Base-by-base conservation (phyloP, 23 red algal species). In the Pyropia yezoensis region DNA sequence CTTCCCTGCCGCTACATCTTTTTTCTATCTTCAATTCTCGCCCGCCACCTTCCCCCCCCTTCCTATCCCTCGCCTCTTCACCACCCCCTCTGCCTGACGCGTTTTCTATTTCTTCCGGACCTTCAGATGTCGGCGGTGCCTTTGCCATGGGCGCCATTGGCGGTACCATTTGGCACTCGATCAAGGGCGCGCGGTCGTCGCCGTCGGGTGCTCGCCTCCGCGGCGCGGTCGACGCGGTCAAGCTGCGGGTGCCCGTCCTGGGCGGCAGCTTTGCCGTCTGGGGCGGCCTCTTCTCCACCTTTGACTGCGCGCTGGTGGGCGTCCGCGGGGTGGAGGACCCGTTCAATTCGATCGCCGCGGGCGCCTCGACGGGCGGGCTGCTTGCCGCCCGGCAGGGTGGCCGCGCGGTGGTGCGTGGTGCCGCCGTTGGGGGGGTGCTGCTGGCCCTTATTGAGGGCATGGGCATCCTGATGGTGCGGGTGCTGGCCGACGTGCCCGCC, bases 221-320 rank as follows among this genome's bases (percentile, higher is more conserved):
- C 22, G 94, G 94, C 71, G 85, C 84, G 18, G 65, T 98, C 39
- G 94, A 98, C 64, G 81, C 80, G 26, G 94, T 98, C 2, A 98
- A 98, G 54, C 69, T 98, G 18, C 68, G 81, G 1, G 87, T 82
- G 33, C 94, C 94, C 6, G 80, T 71, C 1, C 80, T 98, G 13
- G 94, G 94, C 18, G 85, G 85, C 33, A 88, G 78, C 55, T 98
- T 98, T 91, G 94, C 94, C 21, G 94, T 98, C 21, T 98, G 94
- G 94, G 94, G 94, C 45, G 94, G 94, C 18, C 71, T 98, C 9
- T 98, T 98, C 27, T 98, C 94, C n/a, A 83, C 86, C 7, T 98
- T 98, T 86, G 94, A 98, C 55, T 98, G 94, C 54, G 70, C 77
- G 27, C 62, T 98, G 47, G 71, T 69, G 52, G 94, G 80, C 22